phyloP scores from a whole-genome alignment of 2,329 filamentous ascomycete genomes.

The Rutstroemia sydowiana region DNA sequence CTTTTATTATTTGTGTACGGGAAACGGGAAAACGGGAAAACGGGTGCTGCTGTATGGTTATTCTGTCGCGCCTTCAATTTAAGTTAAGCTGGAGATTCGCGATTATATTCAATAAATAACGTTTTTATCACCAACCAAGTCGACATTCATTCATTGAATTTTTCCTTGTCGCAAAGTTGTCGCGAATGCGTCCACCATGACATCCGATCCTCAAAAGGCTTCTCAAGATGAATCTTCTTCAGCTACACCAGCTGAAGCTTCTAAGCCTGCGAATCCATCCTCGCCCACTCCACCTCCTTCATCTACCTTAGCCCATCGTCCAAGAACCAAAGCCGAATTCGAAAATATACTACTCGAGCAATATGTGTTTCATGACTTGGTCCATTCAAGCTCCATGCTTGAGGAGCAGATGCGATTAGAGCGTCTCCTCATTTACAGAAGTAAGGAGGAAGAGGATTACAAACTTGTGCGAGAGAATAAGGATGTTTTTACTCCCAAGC shows the following conservation, averaged over 20 bases:
- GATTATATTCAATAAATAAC: background rate
- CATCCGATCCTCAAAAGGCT: conserved; percentile 25
- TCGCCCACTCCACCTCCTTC: conserved; percentile 16
- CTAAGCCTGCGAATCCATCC: conserved; percentile 18
- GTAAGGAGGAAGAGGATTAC: conserved; percentile 64
- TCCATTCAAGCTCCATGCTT: conserved; percentile 47
- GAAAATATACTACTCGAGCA: conserved; percentile 50
- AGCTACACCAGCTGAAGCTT: background rate
- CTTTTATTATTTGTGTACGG: background rate
- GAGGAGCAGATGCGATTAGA: conserved; percentile 43
- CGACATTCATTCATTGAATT: background rate
- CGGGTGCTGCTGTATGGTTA: too few species aligned
- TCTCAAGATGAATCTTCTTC: conserved; percentile 12
- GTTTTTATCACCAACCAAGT: background rate
- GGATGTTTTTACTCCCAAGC: conserved; percentile 47
- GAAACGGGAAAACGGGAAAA: too few species aligned
- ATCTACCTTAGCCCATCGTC: conserved; percentile 22
- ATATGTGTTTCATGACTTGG: conserved; percentile 57
- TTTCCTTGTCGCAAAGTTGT: conserved; percentile 7
- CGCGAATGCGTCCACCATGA: conserved; percentile 30
- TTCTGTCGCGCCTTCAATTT: background rate
- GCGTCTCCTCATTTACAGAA: conserved; percentile 54
- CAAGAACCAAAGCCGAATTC: conserved; percentile 25
- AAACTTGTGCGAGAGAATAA: conserved; percentile 50
- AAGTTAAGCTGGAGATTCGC: background rate